Evolutionary conservation across 345 rosid species (phyloP).

Genomic region (Citrus inodora): DNA sequence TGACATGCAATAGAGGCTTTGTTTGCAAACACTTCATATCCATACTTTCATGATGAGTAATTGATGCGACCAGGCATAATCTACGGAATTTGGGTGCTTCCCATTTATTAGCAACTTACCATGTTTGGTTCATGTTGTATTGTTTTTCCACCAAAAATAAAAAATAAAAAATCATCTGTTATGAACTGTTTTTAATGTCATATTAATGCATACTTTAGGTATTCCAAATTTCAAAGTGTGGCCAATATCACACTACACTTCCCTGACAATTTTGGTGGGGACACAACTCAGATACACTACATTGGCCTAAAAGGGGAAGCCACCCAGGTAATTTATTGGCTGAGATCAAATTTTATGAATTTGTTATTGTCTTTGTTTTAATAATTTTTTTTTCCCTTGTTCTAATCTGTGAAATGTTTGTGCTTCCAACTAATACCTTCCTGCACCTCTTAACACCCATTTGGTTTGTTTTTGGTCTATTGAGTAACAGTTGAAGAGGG

Average conservation of each 20-base stretch:
- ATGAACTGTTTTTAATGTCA: slow-evolving; percentile 5
- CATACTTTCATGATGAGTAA: neutral
- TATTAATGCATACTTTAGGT: slow-evolving; percentile 38
- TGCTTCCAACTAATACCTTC: slow-evolving; percentile 12
- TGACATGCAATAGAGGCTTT: neutral
- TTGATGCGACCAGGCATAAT: neutral
- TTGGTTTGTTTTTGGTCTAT: neutral
- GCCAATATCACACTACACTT: slow-evolving; percentile 91
- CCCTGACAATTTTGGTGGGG: slow-evolving; percentile 89
- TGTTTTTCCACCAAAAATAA: neutral
- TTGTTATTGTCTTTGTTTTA: neutral
- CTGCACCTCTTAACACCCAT: neutral
- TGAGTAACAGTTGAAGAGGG: slow-evolving; percentile 77
- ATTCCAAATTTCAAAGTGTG: slow-evolving; percentile 85
- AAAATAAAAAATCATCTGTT: neutral
- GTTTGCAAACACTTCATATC: neutral
- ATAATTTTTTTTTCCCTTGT: neutral
- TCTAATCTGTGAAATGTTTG: neutral
- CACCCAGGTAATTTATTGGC: slow-evolving; percentile 58
- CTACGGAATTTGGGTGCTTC: neutral
- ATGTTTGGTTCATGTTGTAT: slow-evolving; percentile 6
- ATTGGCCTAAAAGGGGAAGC: slow-evolving; percentile 99
- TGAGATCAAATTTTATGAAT: slow-evolving; percentile 13
- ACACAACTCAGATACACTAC: slow-evolving; percentile 69
- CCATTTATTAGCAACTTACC: neutral